Evolutionary conservation across 768 basidiomycete genomes (phyloP).

Genomic region (Suillus bovinus): DNA sequence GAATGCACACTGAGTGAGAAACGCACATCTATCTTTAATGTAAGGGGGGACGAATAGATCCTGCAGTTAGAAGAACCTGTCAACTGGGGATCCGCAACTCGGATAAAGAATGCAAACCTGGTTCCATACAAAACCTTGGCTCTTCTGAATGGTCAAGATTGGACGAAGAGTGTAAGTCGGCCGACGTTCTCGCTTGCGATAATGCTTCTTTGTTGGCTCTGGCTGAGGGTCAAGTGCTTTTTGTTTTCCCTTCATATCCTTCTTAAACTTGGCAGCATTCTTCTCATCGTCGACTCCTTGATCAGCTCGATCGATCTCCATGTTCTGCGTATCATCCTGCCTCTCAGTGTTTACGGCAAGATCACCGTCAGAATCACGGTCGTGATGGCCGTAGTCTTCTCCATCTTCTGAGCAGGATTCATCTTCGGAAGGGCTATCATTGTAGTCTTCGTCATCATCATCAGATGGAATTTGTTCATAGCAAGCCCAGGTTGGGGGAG

Average conservation of each 20-base stretch:
- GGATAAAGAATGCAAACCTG: conserved; percentile 53
- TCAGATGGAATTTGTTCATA: conserved; percentile 85
- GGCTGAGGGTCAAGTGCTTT: conserved; percentile 70
- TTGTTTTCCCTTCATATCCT: conserved; percentile 80
- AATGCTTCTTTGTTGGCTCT: conserved; percentile 48
- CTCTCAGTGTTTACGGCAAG: conserved; percentile 29
- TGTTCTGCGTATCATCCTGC: conserved; percentile 52
- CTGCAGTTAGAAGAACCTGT: conserved; percentile 36
- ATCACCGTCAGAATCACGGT: conserved; percentile 31
- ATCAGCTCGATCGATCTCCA: conserved; percentile 51
- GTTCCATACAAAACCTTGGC: conserved; percentile 91
- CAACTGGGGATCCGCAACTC: not conserved
- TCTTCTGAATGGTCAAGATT: conserved; percentile 83
- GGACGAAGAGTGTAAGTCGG: conserved; percentile 68
- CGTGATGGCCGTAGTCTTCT: conserved; percentile 52
- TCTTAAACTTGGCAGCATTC: conserved; percentile 41
- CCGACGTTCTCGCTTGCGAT: conserved; percentile 55
- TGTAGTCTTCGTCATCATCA: conserved; percentile 58
- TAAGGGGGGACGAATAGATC: conserved; percentile 88
- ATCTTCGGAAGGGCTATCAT: conserved; percentile 54
- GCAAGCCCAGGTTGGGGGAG: conserved; percentile 87
- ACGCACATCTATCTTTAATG: conserved; percentile 88
- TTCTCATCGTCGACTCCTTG: conserved; percentile 34
- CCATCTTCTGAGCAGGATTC: conserved; percentile 74
- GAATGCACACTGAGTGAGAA: conserved; percentile 20